A percentile compares a stretch with the other conserved stretches of the same genome.
These are phyloP conservation scores for Diaporthe helianthi DNA, from an alignment of 2,329 filamentous ascomycete species.

Conservation along the genomic window DNA sequence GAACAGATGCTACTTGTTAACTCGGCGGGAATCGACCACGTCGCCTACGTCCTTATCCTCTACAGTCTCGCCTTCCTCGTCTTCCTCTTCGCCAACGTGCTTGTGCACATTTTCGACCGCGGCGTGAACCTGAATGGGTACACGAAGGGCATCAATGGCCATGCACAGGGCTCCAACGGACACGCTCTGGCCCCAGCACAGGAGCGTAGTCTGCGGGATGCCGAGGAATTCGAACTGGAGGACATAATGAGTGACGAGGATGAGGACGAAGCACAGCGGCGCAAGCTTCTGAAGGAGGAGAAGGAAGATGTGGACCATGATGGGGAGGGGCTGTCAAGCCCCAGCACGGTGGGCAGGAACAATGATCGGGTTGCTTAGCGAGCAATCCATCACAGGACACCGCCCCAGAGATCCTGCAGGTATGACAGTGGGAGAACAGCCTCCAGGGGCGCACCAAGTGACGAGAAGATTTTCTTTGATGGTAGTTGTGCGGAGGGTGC, in stretches of 20 bases:
- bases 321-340: slow-evolving; percentile 50
- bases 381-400: neutral
- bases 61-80: slow-evolving; percentile 90
- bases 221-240: slow-evolving; percentile 92
- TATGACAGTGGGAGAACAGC: neutral
- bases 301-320: slow-evolving; percentile 40
- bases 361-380: slow-evolving; percentile 45
- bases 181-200: slow-evolving; percentile 42
- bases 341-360: slow-evolving; percentile 57
- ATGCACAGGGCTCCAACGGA: slow-evolving; percentile 34
- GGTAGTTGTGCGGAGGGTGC: neutral
- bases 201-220: slow-evolving; percentile 73
- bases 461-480: neutral
- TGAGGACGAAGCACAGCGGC: slow-evolving; percentile 51
- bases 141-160: slow-evolving; percentile 49
- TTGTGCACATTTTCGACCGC: slow-evolving; percentile 83
- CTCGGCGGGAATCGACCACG: slow-evolving; percentile 79
- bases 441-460: neutral
- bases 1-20: slow-evolving; percentile 88
- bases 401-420: neutral
- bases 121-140: slow-evolving; percentile 48
- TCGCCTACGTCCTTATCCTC: slow-evolving; percentile 90
- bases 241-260: slow-evolving; percentile 88
- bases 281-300: slow-evolving; percentile 45
- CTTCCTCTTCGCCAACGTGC: slow-evolving; percentile 90